Base-by-base conservation (phyloP, 1,284 basidiomycete species). In the Sphagnurus paluster region DNA sequence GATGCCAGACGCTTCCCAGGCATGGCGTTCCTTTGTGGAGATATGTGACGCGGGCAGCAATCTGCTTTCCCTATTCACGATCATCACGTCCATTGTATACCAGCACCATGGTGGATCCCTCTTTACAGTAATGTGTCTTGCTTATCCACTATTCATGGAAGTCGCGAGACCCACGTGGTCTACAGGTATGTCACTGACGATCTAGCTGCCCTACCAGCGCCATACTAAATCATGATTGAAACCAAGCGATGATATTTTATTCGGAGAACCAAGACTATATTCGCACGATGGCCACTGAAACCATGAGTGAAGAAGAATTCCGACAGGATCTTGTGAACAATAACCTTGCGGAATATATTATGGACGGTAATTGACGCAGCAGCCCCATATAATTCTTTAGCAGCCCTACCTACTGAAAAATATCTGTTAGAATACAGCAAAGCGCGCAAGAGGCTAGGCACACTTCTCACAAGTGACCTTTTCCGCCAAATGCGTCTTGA, bases 261-360 rank as follows among this genome's bases (percentile, higher is more conserved):
- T 13, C 46, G 1, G 39, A 41, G 3, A 44, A 48, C 34, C 16
- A 25, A 26, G 42, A 52, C 32, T 45, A 44, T 39, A 11, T 48
- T 10, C 39, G 39, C 4, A 29, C 48, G 0, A 17, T 28, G 7
- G 33, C 39, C 13, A 23, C 46, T 11, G 16, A 4, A 1, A 0
- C 3, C 1, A 25, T 48, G 13, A 16, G 19, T 34, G 0, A 3
- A 2, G 3, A 2, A 13, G 1, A 21, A 1, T 46, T 28, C 30
- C 39, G 34, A 52, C 52, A 61, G 26, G 68, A 71, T 20, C 54
- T 70, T 9, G 55, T 67, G 26, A 58, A 60, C n/a, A 62, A 61
- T 21, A 59, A 69, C 34, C 44, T 66, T 7, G 44, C 44, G 8
- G 30, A 45, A 0, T 61, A 62, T 46, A 52, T 70, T 19, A 42